phyloP scores from a whole-genome alignment of 2,329 filamentous ascomycete genomes.

The Epichloe bromicola region DNA sequence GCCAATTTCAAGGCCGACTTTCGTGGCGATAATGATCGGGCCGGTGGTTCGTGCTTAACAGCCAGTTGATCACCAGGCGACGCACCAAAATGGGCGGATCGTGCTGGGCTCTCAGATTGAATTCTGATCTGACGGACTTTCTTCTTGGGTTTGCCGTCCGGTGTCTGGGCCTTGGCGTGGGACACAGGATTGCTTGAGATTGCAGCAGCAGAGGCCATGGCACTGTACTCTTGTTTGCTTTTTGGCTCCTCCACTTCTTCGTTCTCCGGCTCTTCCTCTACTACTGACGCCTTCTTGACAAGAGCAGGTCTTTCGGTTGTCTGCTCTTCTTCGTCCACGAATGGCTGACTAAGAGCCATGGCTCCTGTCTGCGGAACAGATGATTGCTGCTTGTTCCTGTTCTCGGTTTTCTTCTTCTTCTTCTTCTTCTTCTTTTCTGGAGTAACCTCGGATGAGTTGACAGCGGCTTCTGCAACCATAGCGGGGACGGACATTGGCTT shows the following conservation, averaged over 20 bases:
- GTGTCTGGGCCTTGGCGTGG: background rate
- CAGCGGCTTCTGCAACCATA: background rate
- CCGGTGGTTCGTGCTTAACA: constrained; percentile 54
- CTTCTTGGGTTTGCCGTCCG: constrained; percentile 6
- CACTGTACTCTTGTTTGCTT: constrained; percentile 4
- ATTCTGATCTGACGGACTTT: constrained; percentile 20
- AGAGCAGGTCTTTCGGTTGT: constrained; percentile 3
- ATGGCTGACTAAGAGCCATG: background rate
- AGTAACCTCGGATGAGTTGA: background rate
- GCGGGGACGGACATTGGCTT: background rate
- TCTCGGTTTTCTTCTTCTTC: constrained; percentile 7
- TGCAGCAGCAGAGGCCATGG: constrained; percentile 19
- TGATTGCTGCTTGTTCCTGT: constrained; percentile 5
- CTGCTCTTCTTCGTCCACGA: background rate
- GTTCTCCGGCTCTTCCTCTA: constrained; percentile 31
- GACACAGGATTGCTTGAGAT: constrained; percentile 6
- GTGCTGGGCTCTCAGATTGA: constrained; percentile 47
- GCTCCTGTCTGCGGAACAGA: background rate
- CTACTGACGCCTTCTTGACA: constrained; percentile 29
- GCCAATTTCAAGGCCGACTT: constrained; percentile 63
- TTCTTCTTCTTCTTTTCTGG: constrained; percentile 5
- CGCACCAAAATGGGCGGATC: constrained; percentile 54
- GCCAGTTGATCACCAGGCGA: constrained; percentile 37
- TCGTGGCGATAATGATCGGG: constrained; percentile 59
- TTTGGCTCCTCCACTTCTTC: constrained; percentile 21